A percentile compares a stretch with the other conserved stretches of the same genome.
Evolutionary conservation across 2,329 filamentous ascomycete genomes (phyloP).

Genomic region (Scorias spongiosa): DNA sequence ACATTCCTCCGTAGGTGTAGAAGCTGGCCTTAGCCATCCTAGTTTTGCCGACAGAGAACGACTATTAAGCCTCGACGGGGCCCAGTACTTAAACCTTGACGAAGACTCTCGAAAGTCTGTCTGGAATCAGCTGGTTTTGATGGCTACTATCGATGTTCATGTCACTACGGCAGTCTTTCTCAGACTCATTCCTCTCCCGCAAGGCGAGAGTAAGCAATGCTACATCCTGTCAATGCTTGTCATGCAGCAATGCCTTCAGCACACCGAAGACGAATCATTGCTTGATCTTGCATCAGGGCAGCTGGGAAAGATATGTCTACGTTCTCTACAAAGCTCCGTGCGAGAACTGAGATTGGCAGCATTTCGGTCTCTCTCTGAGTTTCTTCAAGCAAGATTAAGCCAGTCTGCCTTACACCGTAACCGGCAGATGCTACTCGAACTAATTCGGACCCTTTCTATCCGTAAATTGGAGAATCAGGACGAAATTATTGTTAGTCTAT

Average conservation of each 20-base stretch:
- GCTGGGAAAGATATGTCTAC: constrained; percentile 66
- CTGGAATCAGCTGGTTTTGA: constrained; percentile 12
- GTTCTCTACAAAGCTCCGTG: constrained; percentile 66
- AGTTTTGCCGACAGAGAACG: no score
- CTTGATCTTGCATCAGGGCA: constrained; percentile 52
- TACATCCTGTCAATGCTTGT: constrained; percentile 58
- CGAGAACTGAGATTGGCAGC: constrained; percentile 75
- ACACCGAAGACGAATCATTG: constrained; percentile 44
- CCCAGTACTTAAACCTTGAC: neutral
- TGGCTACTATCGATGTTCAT: constrained; percentile 6
- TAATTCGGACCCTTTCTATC: constrained; percentile 57
- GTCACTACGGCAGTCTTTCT: constrained; percentile 4
- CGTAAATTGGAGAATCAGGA: constrained; percentile 52
- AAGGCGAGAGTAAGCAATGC: constrained; percentile 37
- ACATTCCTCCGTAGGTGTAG: neutral
- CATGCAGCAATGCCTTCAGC: constrained; percentile 53
- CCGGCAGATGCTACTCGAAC: constrained; percentile 51
- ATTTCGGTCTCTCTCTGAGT: constrained; percentile 42
- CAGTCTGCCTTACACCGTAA: constrained; percentile 43
- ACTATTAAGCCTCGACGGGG: no score
- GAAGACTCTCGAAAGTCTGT: constrained; percentile 9
- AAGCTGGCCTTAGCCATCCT: no score
- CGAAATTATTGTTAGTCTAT: constrained; percentile 73
- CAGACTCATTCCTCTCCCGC: constrained; percentile 24
- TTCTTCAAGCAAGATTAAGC: constrained; percentile 40